Conservation (phyloP, 306 rosid genomes). For the Casuarina equisetifolia region DNA sequence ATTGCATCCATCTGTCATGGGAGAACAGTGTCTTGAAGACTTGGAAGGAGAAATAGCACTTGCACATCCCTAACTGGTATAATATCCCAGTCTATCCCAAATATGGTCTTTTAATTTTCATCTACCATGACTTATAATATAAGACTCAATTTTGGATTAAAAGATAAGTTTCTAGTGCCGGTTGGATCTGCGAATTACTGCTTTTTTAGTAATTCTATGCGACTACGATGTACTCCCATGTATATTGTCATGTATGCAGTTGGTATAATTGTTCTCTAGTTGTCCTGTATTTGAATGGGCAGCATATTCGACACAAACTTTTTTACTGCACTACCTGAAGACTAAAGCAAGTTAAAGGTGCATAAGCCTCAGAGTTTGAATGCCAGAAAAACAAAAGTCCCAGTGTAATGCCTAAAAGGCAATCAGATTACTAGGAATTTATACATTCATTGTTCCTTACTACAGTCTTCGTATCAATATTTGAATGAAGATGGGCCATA, state of each 20-base stretch:
- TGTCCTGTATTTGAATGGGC: too few relatives aligned
- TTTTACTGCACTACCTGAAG: too few relatives aligned
- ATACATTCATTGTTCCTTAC: neutral
- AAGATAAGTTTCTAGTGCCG: neutral
- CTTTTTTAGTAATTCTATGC: neutral
- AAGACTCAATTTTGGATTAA: neutral
- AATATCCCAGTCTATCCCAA: neutral
- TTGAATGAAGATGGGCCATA: neutral
- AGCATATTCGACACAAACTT: too few relatives aligned
- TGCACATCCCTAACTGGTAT: slow-evolving; percentile 21
- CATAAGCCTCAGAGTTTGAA: neutral
- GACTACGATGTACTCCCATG: neutral
- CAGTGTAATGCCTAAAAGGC: neutral
- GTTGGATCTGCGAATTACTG: neutral
- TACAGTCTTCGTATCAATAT: neutral
- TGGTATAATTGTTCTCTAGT: too few relatives aligned
- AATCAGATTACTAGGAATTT: neutral
- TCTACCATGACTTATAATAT: neutral
- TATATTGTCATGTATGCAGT: too few relatives aligned
- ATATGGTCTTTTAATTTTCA: neutral
- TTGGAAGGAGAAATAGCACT: slow-evolving; percentile 15
- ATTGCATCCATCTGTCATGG: slow-evolving; percentile 44
- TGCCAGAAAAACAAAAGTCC: neutral
- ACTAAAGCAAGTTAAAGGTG: too few relatives aligned
- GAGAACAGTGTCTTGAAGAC: slow-evolving; percentile 43